phyloP scores from a whole-genome alignment of 2,329 filamentous ascomycete species.

The Cercospora zeae-maydis region DNA sequence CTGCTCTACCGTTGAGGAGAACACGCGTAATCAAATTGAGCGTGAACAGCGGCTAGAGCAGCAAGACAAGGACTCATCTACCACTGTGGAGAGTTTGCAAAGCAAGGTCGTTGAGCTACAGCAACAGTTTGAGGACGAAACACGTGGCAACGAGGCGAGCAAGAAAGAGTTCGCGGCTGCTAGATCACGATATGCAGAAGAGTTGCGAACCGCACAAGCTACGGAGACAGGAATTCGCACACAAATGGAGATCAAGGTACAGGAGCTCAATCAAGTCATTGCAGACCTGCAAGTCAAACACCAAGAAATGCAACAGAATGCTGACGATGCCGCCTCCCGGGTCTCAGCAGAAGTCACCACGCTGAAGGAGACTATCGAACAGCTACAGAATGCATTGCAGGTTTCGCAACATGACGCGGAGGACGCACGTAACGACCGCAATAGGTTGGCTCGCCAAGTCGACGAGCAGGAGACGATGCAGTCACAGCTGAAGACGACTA shows the following conservation, averaged over 20 bases:
- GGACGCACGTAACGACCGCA: slow-evolving; percentile 15
- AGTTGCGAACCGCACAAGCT: slow-evolving; percentile 15
- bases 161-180: slow-evolving; percentile 14
- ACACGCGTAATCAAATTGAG: slow-evolving; percentile 7
- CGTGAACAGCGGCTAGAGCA: slow-evolving; percentile 16
- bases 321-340: slow-evolving; percentile 12
- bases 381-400: slow-evolving; percentile 26
- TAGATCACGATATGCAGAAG: slow-evolving; percentile 16
- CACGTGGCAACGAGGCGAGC: slow-evolving; percentile 16
- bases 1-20: slow-evolving; percentile 12
- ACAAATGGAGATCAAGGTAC: slow-evolving; percentile 22
- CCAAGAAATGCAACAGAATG: slow-evolving; percentile 19
- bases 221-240: slow-evolving; percentile 15
- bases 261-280: slow-evolving; percentile 23
- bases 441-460: slow-evolving; percentile 6
- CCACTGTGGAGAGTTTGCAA: slow-evolving; percentile 23
- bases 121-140: slow-evolving; percentile 21
- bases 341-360: slow-evolving; percentile 17
- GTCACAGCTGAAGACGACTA: neutral
- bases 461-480: slow-evolving; percentile 2
- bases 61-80: slow-evolving; percentile 5
- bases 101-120: slow-evolving; percentile 18
- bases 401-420: slow-evolving; percentile 21
- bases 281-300: slow-evolving; percentile 25
- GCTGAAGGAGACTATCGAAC: slow-evolving; percentile 18